These are phyloP conservation scores for Kalmusia sp. DNA, from an alignment of 2,329 filamentous ascomycete species.

Conservation along the genomic window DNA sequence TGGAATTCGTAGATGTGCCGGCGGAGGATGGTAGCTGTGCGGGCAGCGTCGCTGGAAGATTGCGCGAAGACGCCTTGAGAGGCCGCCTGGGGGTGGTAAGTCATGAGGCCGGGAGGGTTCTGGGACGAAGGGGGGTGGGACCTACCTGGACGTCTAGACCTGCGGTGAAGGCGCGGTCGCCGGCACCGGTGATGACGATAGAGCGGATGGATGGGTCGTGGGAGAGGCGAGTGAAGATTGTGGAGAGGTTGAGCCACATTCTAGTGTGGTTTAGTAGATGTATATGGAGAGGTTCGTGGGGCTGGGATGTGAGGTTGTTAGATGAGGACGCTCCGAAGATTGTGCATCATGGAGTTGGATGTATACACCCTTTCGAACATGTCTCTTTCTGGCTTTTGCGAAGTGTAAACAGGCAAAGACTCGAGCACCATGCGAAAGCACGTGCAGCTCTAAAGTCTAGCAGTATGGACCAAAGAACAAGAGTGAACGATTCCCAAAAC, in stretches of 20 bases:
- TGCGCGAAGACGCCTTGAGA: slow-evolving; percentile 55
- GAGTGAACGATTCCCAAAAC: no score
- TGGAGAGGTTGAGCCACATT: slow-evolving; percentile 85
- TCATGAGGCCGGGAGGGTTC: background rate
- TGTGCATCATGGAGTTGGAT: no score
- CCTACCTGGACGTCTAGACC: slow-evolving; percentile 74
- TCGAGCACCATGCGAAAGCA: no score
- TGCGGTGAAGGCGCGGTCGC: slow-evolving; percentile 82
- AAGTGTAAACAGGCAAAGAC: no score
- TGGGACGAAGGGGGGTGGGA: background rate
- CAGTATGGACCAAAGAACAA: background rate
- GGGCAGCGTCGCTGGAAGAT: slow-evolving; percentile 62
- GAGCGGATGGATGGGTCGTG: slow-evolving; percentile 74
- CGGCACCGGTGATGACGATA: slow-evolving; percentile 81
- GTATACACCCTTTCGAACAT: no score
- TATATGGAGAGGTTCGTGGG: no score
- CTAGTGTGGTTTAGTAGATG: slow-evolving; percentile 40
- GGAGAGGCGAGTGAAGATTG: slow-evolving; percentile 76
- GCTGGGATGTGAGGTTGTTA: no score
- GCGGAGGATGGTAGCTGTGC: slow-evolving; percentile 54
- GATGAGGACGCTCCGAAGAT: no score
- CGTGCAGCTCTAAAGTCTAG: no score
- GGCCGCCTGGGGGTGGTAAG: slow-evolving; percentile 59
- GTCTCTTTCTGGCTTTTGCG: no score
- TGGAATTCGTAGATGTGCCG: slow-evolving; percentile 82